phyloP scores from a whole-genome alignment of 495 filamentous ascomycete species.

The Lichina pygmaea region DNA sequence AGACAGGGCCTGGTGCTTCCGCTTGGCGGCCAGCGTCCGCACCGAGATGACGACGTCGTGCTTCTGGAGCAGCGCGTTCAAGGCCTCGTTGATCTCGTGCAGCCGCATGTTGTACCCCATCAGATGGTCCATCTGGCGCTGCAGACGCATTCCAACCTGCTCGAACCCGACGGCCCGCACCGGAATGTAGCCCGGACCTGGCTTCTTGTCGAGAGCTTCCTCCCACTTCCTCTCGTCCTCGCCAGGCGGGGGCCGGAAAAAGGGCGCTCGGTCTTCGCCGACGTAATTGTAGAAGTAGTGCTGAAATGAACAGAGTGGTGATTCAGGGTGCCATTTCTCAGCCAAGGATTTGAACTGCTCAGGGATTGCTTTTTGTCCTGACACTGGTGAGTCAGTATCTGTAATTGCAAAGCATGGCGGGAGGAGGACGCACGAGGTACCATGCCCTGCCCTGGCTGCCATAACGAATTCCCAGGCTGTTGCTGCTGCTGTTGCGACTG shows the following conservation, averaged over 20 bases:
- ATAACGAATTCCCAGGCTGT: slow-evolving; percentile 13
- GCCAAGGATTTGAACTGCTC: slow-evolving; percentile 60
- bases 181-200: slow-evolving; percentile 48
- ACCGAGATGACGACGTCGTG: slow-evolving; percentile 65
- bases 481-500: slow-evolving; percentile 14
- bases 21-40: slow-evolving; percentile 49
- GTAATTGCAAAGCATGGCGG: neutral
- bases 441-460: slow-evolving; percentile 21
- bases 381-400: no score
- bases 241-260: slow-evolving; percentile 46
- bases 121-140: slow-evolving; percentile 47
- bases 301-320: slow-evolving; percentile 51
- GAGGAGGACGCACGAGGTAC: slow-evolving; percentile 4
- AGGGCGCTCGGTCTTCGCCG: slow-evolving; percentile 47
- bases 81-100: slow-evolving; percentile 67
- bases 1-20: slow-evolving; percentile 54
- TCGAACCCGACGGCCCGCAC: slow-evolving; percentile 42
- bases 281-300: slow-evolving; percentile 89
- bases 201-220: slow-evolving; percentile 64
- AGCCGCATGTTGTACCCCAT: slow-evolving; percentile 48
- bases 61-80: slow-evolving; percentile 50
- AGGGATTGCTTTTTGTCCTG: slow-evolving; percentile 52
- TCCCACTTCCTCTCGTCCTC: slow-evolving; percentile 83
- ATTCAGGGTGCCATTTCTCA: slow-evolving; percentile 59
- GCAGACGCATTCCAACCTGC: slow-evolving; percentile 48